A percentile compares a stretch with the other conserved stretches of the same genome.
Conservation (phyloP, 768 basidiomycete genomes). For the Amanita rimosa region DNA sequence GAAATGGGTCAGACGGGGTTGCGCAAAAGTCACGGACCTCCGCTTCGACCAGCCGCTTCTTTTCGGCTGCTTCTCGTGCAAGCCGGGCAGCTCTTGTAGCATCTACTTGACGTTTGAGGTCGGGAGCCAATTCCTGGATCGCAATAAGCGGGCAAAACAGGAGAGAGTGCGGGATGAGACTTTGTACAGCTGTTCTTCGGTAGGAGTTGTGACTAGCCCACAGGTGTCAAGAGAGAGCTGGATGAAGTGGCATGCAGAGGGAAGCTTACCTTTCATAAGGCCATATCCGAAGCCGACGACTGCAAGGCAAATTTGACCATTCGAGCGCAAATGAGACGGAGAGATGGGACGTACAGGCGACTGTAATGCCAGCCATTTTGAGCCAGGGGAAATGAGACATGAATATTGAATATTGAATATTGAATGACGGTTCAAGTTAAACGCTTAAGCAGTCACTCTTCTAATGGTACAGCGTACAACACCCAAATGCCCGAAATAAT, state of each 20-base stretch:
- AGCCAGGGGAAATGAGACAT: constrained; percentile 51
- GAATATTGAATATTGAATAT: too few species aligned
- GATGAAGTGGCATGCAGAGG: background rate
- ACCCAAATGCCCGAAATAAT: background rate
- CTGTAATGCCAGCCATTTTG: constrained; percentile 34
- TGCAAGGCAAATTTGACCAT: constrained; percentile 11
- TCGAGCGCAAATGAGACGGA: background rate
- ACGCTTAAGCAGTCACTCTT: too few species aligned
- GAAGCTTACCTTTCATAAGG: constrained; percentile 45
- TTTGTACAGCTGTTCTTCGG: constrained; percentile 42
- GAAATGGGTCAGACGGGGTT: background rate
- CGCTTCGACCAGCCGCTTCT: constrained; percentile 37
- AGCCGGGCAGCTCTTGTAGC: constrained; percentile 39
- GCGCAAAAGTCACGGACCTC: constrained; percentile 28
- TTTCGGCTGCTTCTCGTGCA: constrained; percentile 41
- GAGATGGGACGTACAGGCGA: constrained; percentile 31
- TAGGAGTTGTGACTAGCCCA: constrained; percentile 35
- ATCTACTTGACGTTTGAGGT: constrained; percentile 53
- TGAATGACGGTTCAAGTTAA: too few species aligned
- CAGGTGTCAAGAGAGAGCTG: background rate
- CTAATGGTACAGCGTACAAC: background rate
- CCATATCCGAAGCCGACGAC: constrained; percentile 47
- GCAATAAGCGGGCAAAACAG: constrained; percentile 3
- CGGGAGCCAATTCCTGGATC: constrained; percentile 49
- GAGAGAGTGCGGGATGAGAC: constrained; percentile 17